These are phyloP conservation scores for Penstemon newberryi DNA, from an alignment of 257 asterid genomes.

Conservation along the genomic window DNA sequence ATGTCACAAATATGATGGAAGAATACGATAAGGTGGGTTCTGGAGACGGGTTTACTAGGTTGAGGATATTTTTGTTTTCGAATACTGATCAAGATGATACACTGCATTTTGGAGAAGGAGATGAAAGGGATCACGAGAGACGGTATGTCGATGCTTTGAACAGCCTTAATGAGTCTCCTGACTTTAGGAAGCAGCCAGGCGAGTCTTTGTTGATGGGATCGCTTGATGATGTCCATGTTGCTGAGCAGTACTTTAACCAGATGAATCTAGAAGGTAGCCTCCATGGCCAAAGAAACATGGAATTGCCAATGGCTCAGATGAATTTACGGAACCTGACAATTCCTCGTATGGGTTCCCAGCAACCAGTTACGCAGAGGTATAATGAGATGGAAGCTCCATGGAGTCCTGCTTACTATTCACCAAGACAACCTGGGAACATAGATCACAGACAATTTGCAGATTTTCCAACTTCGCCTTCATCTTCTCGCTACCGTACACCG, in stretches of 20 bases:
- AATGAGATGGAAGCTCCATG: constrained; percentile 93
- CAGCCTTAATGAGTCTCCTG: constrained; percentile 87
- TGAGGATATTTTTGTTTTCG: constrained; percentile 76
- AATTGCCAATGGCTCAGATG: constrained; percentile 70
- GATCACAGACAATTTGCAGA: constrained; percentile 74
- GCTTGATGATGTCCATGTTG: constrained; percentile 56
- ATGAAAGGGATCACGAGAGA: constrained; percentile 90
- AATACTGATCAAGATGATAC: constrained; percentile 71
- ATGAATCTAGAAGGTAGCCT: constrained; percentile 68
- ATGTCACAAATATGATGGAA: constrained; percentile 97
- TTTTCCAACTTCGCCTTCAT: constrained; percentile 86
- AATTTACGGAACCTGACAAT: constrained; percentile 67
- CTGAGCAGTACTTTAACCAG: constrained; percentile 75
- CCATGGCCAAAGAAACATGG: constrained; percentile 76
- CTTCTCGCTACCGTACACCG: constrained; percentile 58
- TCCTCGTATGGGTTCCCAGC: constrained; percentile 76
- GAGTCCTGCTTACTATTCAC: constrained; percentile 96
- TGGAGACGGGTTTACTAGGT: constrained; percentile 80
- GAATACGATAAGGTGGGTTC: constrained; percentile 91
- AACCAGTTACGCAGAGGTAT: constrained; percentile 58
- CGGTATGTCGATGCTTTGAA: constrained; percentile 95
- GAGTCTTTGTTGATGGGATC: constrained; percentile 52
- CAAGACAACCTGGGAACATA: constrained; percentile 61
- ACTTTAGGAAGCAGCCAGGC: constrained; percentile 54
- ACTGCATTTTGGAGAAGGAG: constrained; percentile 76